Conservation (phyloP, 1,139 yeast genomes). For the Lodderomyces pseudojiufengensis region DNA sequence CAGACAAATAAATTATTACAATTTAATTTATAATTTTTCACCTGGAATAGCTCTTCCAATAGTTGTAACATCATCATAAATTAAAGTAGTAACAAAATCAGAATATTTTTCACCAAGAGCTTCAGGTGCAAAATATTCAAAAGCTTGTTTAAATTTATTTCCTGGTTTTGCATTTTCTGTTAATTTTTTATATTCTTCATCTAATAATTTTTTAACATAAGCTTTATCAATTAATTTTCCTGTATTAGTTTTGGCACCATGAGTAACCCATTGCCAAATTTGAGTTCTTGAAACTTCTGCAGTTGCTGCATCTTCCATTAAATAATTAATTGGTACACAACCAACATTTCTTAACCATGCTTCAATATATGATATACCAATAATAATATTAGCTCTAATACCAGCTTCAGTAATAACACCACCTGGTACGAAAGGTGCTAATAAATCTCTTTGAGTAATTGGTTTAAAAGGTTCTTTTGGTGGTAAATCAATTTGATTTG, state of each 20-base stretch:
- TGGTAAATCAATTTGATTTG: conserved; percentile 71
- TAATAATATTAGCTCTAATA: conserved; percentile 64
- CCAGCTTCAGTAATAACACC: conserved; percentile 70
- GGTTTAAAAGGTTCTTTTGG: conserved; percentile 38
- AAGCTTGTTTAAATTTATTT: conserved; percentile 60
- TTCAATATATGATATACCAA: conserved; percentile 75
- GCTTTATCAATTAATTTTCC: conserved; percentile 57
- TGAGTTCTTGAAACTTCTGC: conserved; percentile 84
- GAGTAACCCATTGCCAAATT: conserved; percentile 82
- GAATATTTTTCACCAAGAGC: conserved; percentile 64
- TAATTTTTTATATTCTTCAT: conserved; percentile 62
- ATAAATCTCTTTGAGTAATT: conserved; percentile 64
- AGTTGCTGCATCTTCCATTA: conserved; percentile 88
- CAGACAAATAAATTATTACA: background rate
- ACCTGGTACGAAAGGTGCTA: conserved; percentile 64
- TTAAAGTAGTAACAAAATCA: conserved; percentile 68
- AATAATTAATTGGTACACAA: conserved; percentile 76
- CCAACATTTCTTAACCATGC: conserved; percentile 82
- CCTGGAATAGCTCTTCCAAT: conserved; percentile 45
- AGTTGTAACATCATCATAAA: conserved; percentile 67
- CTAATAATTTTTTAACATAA: conserved; percentile 52
- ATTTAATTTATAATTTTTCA: conserved; percentile 35
- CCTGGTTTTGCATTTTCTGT: conserved; percentile 46
- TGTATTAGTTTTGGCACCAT: conserved; percentile 59
- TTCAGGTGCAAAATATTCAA: conserved; percentile 62